A percentile compares a stretch with the other conserved stretches of the same genome.
These are phyloP conservation scores for Pseudoscleropodium purum DNA, from an alignment of 225 moss, liverwort and hornwort genomes.

Conservation along the genomic window DNA sequence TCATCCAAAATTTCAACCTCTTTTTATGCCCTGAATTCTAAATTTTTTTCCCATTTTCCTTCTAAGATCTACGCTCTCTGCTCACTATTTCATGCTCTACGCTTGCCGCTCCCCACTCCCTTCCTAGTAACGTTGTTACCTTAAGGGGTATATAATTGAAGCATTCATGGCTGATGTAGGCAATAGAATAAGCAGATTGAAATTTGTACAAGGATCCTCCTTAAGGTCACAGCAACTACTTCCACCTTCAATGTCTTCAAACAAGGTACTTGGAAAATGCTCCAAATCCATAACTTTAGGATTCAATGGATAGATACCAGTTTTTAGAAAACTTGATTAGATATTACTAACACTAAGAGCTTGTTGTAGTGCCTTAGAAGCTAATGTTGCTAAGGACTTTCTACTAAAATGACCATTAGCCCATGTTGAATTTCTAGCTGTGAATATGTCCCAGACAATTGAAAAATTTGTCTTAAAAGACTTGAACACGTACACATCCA, in stretches of 20 bases:
- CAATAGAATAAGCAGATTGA: too few species aligned
- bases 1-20: too few species aligned
- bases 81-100: too few species aligned
- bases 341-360: not conserved
- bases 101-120: too few species aligned
- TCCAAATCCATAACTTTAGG: not conserved
- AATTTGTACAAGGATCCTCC: not conserved
- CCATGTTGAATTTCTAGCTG: accelerated
- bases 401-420: not conserved
- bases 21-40: too few species aligned
- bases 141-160: not conserved
- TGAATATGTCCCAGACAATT: not conserved
- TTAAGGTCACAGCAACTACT: not conserved
- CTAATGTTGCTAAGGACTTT: not conserved
- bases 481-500: too few species aligned
- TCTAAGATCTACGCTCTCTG: too few species aligned
- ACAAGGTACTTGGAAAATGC: not conserved
- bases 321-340: accelerated
- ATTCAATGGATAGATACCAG: not conserved
- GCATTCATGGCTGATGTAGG: too few species aligned
- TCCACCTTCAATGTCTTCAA: not conserved
- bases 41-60: too few species aligned
- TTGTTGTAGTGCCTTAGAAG: not conserved
- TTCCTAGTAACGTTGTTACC: too few species aligned
- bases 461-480: too few species aligned